A percentile compares a stretch with the other conserved stretches of the same genome.
These are phyloP conservation scores for Bruguiera sexangula DNA, from an alignment of 345 rosid species.

Conservation along the genomic window DNA sequence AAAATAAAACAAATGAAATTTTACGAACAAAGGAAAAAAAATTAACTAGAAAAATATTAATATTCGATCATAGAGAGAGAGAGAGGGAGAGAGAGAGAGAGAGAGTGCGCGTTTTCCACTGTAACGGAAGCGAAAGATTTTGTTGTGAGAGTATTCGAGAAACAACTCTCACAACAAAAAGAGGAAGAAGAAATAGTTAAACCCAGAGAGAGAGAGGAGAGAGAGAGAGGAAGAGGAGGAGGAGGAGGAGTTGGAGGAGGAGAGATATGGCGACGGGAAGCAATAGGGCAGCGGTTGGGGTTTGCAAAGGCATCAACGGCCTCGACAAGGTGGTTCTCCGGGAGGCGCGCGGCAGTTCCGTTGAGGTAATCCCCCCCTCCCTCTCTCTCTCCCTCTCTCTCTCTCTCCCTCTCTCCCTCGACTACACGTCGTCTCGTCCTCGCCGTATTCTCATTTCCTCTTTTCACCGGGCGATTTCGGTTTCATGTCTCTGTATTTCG, in stretches of 20 bases:
- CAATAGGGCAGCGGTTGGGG: conserved; percentile 34
- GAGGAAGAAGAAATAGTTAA: background rate
- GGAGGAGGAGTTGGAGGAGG: background rate
- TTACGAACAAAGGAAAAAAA: background rate
- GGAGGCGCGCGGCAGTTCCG: conserved; percentile 66
- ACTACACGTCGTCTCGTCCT: too few species aligned
- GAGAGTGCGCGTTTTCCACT: too few species aligned
- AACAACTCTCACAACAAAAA: too few species aligned
- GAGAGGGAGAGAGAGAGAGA: too few species aligned
- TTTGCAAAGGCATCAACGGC: conserved; percentile 62
- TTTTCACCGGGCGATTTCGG: too few species aligned
- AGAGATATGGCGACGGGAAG: conserved; percentile 17
- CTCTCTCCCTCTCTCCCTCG: background rate
- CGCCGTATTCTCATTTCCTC: too few species aligned
- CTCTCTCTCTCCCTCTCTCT: background rate
- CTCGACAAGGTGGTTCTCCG: conserved; percentile 76
- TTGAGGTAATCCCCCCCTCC: conserved; percentile 48
- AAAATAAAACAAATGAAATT: background rate
- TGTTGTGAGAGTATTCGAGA: too few species aligned
- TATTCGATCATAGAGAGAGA: background rate
- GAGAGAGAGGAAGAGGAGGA: background rate
- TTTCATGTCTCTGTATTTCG: background rate
- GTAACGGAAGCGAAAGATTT: too few species aligned
- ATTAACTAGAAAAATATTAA: background rate
- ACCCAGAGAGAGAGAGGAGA: background rate